These are phyloP conservation scores for Chrysopogon serrulatus DNA, from an alignment of 176 grass and related monocot species.

Conservation along the genomic window DNA sequence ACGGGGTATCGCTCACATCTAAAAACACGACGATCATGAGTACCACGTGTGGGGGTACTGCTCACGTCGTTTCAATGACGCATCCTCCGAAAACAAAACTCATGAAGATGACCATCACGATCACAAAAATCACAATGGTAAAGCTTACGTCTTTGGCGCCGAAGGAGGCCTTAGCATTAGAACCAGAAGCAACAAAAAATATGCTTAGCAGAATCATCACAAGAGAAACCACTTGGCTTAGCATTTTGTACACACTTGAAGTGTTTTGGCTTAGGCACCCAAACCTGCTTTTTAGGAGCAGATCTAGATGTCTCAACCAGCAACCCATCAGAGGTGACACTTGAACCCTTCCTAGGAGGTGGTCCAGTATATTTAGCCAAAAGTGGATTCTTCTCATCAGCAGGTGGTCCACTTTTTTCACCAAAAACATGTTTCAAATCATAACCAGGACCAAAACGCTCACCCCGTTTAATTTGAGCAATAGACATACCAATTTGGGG, in stretches of 20 bases:
- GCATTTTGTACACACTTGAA: neutral
- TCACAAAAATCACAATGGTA: slow-evolving; percentile 3
- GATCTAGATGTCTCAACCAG: neutral
- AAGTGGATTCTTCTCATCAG: neutral
- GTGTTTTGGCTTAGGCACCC: neutral
- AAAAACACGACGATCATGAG: neutral
- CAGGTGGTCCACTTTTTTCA: neutral
- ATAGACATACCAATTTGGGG: neutral
- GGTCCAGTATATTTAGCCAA: too few species aligned
- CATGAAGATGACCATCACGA: neutral
- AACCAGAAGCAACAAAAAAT: neutral
- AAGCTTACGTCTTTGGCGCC: neutral
- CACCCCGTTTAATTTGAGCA: neutral
- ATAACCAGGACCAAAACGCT: neutral
- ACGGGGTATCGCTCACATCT: too few species aligned
- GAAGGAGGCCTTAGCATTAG: neutral
- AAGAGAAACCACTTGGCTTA: neutral
- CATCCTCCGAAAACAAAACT: neutral
- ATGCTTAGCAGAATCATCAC: neutral
- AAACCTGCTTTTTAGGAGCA: neutral
- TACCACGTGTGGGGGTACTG: neutral
- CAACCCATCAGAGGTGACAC: neutral
- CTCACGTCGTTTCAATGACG: neutral
- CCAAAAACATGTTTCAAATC: slow-evolving; percentile 10
- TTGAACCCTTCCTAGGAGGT: too few species aligned